Conservation (phyloP, 2,329 filamentous ascomycete genomes). For the Paraconiothyrium sp. region DNA sequence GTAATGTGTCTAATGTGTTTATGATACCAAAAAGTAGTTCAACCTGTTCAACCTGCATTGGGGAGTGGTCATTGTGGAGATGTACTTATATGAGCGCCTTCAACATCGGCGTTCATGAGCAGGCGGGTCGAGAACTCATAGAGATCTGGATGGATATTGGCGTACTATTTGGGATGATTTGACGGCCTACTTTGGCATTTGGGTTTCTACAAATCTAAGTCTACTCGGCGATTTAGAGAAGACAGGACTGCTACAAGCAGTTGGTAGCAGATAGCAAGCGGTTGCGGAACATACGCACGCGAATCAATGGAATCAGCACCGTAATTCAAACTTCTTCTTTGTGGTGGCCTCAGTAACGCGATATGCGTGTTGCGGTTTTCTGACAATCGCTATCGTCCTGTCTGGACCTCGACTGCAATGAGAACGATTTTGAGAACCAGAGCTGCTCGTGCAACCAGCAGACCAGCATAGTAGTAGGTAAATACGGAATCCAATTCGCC, state of each 20-base stretch:
- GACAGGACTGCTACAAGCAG: background rate
- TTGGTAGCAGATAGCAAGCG: slow-evolving; percentile 2
- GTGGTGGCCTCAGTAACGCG: too few species aligned
- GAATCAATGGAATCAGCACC: slow-evolving; percentile 12
- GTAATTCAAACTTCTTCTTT: background rate
- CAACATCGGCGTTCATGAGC: slow-evolving; percentile 51
- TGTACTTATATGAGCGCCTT: slow-evolving; percentile 43
- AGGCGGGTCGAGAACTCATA: slow-evolving; percentile 16
- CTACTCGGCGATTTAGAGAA: background rate
- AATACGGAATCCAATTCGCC: slow-evolving; percentile 2
- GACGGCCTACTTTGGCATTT: background rate
- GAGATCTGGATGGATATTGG: slow-evolving; percentile 9
- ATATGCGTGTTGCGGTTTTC: background rate
- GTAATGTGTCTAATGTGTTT: slow-evolving; percentile 53
- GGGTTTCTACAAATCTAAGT: background rate
- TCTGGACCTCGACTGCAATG: too few species aligned
- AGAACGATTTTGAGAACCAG: background rate
- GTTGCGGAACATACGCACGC: slow-evolving; percentile 4
- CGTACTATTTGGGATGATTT: slow-evolving; percentile 7
- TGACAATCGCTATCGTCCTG: too few species aligned
- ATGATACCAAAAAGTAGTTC: slow-evolving; percentile 57
- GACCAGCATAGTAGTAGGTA: background rate
- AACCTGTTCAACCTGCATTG: slow-evolving; percentile 56
- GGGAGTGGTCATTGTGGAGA: slow-evolving; percentile 42
- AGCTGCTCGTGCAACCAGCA: background rate